Conservation (phyloP, 2,329 filamentous ascomycete genomes). For the Epicoccum sorghinum region DNA sequence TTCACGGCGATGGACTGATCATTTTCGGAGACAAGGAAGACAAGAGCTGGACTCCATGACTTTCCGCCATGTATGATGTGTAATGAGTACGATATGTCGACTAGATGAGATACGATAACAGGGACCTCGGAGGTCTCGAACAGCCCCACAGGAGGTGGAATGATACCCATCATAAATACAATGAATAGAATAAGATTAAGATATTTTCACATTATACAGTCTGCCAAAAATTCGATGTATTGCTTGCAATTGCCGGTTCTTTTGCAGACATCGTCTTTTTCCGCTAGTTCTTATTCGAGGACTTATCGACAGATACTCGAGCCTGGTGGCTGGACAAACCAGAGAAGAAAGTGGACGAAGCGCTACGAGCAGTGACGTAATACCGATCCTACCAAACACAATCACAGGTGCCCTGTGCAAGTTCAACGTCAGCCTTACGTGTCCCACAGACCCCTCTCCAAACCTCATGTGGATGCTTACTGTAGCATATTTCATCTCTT, state of each 20-base stretch:
- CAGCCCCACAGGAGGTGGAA: background rate
- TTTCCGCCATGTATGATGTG: background rate
- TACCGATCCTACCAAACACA: background rate
- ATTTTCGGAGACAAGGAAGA: background rate
- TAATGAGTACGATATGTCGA: background rate
- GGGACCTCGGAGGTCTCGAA: background rate
- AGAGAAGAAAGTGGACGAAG: background rate
- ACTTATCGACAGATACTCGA: too few relatives aligned
- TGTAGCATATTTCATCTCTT: background rate
- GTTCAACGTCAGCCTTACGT: slow-evolving; percentile 12
- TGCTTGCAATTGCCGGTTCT: too few relatives aligned
- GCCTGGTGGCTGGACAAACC: background rate
- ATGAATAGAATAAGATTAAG: background rate
- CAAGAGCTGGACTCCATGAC: slow-evolving; percentile 3
- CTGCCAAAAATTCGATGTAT: too few relatives aligned
- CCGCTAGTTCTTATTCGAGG: too few relatives aligned
- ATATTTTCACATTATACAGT: background rate
- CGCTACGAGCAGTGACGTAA: slow-evolving; percentile 3
- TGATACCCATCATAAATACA: slow-evolving; percentile 1
- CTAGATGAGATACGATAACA: background rate
- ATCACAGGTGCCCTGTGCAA: background rate
- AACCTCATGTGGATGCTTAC: background rate
- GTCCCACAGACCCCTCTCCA: background rate
- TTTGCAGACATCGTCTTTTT: too few relatives aligned
- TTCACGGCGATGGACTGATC: slow-evolving; percentile 45